A percentile compares a stretch with the other conserved stretches of the same genome.
phyloP scores from a whole-genome alignment of 768 basidiomycete genomes.

The Leccinum olivaceopallidum region DNA sequence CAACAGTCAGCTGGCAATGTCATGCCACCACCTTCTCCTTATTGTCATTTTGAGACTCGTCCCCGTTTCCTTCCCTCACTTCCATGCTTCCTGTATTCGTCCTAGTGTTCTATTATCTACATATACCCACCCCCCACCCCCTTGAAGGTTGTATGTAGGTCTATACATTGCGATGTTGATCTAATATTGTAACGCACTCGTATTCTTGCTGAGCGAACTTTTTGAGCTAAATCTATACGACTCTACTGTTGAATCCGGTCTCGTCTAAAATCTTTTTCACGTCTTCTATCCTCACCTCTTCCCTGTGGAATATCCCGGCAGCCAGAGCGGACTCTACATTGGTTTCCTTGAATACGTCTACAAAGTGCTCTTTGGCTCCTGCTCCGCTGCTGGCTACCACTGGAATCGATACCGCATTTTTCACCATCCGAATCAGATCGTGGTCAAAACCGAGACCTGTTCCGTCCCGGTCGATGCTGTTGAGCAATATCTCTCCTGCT shows the following conservation, averaged over 20 bases:
- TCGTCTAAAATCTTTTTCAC: conserved; percentile 64
- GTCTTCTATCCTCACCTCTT: conserved; percentile 78
- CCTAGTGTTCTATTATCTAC: conserved; percentile 32
- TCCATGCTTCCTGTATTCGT: conserved; percentile 33
- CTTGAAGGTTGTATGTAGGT: conserved; percentile 37
- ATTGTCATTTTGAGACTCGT: conserved; percentile 14
- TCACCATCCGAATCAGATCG: conserved; percentile 77
- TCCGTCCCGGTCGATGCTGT: conserved; percentile 96
- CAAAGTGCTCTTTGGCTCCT: conserved; percentile 79
- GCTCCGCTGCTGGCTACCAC: conserved; percentile 96
- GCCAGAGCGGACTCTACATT: conserved; percentile 90
- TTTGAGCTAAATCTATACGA: conserved; percentile 11
- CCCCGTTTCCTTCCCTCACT: background rate
- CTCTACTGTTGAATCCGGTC: conserved; percentile 52
- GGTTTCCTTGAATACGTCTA: conserved; percentile 80
- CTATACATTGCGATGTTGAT: conserved; percentile 29
- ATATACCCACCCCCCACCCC: conserved; percentile 30
- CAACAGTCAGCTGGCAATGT: conserved; percentile 4
- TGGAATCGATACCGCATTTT: conserved; percentile 77
- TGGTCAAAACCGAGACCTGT: conserved; percentile 91
- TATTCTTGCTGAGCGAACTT: conserved; percentile 11
- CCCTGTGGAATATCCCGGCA: conserved; percentile 95
- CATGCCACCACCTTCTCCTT: conserved; percentile 3
- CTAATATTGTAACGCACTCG: conserved; percentile 31
- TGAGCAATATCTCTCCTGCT: conserved; percentile 93